Base-by-base conservation (phyloP, 306 rosid species). In the Rosa multiflora region DNA sequence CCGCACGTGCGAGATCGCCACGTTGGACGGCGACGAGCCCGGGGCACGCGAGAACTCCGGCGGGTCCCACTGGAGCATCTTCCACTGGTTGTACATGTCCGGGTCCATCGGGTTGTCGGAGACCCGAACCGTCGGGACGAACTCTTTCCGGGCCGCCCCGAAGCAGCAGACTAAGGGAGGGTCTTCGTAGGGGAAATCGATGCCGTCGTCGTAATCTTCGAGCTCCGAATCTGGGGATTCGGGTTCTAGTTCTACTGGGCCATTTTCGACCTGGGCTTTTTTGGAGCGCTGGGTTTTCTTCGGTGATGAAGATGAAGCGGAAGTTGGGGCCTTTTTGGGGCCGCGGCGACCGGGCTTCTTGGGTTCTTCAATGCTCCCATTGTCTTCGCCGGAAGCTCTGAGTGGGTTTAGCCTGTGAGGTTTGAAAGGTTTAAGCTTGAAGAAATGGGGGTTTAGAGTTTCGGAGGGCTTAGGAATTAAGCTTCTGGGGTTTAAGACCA, bases 1-100 rank as follows among this genome's bases (percentile, higher is more conserved):
- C 89, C 97, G 82, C n/a, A 77, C 96, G 76, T 91, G 98, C 0
- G 98, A 87, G 55, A 95, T 90, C 0, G 99, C 98, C 59, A 95
- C 99, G 52, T 95, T 93, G 3, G 97, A 91, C 3, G 90, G 84
- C 0, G 94, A 86, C 1, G 97, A 94, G 0, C 97, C 98, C 0
- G 96, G 94, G 1, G 97, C 99, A 13, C 97, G 85, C 13, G 86
- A 95, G 46, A 89, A 93, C 80, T 95, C 99, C 42, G 99, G 99
- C 0, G 98, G 96, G 78, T 92, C 92, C 99, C 99, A 95, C 79
- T 95, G 99, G 20, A 93, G 87, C 98, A 91, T 95, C 76, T 95
- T 95, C 99, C 99, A 95, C 76, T 90, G 87, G 2, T 97, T 88
- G 85, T 95, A 95, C 0, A 84, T 90, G 62, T 93, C 98, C 4